phyloP scores from a whole-genome alignment of 768 basidiomycete genomes.

The Podaxis sp. region DNA sequence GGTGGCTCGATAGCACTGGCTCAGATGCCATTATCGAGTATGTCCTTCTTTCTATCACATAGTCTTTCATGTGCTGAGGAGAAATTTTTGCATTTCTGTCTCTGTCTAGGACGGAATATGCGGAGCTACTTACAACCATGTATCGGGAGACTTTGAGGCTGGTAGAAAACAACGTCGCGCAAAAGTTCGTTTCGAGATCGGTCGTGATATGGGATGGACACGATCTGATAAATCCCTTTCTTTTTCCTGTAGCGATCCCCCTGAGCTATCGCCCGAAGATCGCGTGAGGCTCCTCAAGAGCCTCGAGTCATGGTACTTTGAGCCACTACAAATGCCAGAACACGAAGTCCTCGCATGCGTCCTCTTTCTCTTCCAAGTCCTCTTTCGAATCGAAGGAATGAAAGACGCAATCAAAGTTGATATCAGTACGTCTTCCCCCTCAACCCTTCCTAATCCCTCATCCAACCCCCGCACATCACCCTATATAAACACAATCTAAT shows the following conservation, averaged over 20 bases:
- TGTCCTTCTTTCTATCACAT: slow-evolving; percentile 25
- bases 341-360: slow-evolving; percentile 83
- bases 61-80: not conserved
- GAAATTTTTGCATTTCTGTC: slow-evolving; percentile 6
- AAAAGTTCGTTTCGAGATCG: slow-evolving; percentile 41
- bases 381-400: slow-evolving; percentile 81
- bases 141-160: slow-evolving; percentile 64
- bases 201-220: not conserved
- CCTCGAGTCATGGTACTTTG: slow-evolving; percentile 86
- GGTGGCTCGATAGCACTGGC: slow-evolving; percentile 60
- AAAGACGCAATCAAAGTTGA: slow-evolving; percentile 54
- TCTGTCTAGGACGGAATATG: slow-evolving; percentile 56
- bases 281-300: slow-evolving; percentile 64
- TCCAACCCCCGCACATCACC: not conserved
- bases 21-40: slow-evolving; percentile 40
- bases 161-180: slow-evolving; percentile 50
- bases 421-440: slow-evolving; percentile 46
- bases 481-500: too few relatives aligned
- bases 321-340: slow-evolving; percentile 80
- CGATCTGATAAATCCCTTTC: not conserved
- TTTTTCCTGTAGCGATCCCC: slow-evolving; percentile 38
- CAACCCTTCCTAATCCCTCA: slow-evolving; percentile 12
- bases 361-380: slow-evolving; percentile 81
- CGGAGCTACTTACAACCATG: slow-evolving; percentile 85
- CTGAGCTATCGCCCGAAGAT: slow-evolving; percentile 45